These are phyloP conservation scores for Fusarium virguliforme DNA, from an alignment of 2,329 filamentous ascomycete species.

Conservation along the genomic window DNA sequence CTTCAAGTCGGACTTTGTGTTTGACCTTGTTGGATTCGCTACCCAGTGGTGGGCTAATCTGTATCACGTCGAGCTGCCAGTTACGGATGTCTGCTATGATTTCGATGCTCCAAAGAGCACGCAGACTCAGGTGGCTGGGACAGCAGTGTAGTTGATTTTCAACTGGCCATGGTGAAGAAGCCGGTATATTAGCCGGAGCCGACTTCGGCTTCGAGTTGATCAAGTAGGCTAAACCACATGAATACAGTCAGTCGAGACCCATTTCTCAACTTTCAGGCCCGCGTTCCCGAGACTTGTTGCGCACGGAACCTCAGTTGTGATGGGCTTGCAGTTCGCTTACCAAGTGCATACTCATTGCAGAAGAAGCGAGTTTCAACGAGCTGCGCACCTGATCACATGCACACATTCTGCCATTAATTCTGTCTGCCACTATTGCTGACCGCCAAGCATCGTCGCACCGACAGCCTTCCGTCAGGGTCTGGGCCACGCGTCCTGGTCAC, in stretches of 20 bases:
- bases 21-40: conserved; percentile 49
- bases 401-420: not conserved
- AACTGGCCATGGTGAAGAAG: not conserved
- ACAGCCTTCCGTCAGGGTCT: not conserved
- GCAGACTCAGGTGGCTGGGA: not conserved
- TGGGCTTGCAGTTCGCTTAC: conserved; percentile 4
- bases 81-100: conserved; percentile 42
- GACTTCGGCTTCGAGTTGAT: not conserved
- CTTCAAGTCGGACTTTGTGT: conserved; percentile 49
- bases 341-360: not conserved
- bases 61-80: conserved; percentile 38
- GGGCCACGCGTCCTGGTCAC: not conserved
- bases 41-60: conserved; percentile 49
- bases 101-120: conserved; percentile 13
- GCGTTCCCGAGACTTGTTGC: not conserved
- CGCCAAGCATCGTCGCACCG: not conserved
- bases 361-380: conserved; percentile 1
- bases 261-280: not conserved
- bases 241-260: not conserved
- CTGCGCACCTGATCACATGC: not conserved
- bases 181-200: not conserved
- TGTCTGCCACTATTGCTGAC: conserved; percentile 2
- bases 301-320: conserved; percentile 6
- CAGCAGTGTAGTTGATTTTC: not conserved
- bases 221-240: not conserved